phyloP scores from a whole-genome alignment of 768 basidiomycete genomes.

The Cubamyces lactineus region DNA sequence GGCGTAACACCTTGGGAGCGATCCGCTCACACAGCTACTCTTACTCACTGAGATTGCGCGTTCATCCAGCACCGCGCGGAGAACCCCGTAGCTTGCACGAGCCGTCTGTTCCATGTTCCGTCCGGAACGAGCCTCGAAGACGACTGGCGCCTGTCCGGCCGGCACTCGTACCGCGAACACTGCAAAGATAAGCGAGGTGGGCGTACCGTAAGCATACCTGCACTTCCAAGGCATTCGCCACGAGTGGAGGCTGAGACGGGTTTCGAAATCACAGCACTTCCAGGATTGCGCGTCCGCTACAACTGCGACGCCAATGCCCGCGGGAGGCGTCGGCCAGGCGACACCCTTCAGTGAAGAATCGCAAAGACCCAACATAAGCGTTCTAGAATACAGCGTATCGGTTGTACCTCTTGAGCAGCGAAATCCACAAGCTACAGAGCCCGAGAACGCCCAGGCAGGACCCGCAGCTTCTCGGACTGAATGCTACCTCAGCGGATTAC shows the following conservation, averaged over 20 bases:
- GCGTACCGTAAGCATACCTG: neutral
- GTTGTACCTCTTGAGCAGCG: too few species aligned
- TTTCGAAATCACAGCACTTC: too few species aligned
- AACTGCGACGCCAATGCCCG: too few species aligned
- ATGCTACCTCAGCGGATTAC: neutral
- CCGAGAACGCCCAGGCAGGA: neutral
- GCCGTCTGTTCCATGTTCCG: conserved; percentile 6
- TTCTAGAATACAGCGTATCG: neutral
- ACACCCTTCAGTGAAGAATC: too few species aligned
- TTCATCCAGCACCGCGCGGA: conserved; percentile 3
- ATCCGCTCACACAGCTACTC: neutral
- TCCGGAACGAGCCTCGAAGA: neutral
- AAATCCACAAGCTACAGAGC: too few species aligned
- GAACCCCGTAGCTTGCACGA: conserved; percentile 2
- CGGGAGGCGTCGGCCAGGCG: too few species aligned
- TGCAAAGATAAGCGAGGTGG: neutral
- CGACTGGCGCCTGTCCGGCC: conserved; percentile 10
- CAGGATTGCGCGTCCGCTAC: too few species aligned
- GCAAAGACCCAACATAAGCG: neutral
- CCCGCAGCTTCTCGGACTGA: neutral
- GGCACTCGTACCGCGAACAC: conserved; percentile 5
- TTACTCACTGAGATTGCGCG: neutral
- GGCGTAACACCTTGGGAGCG: neutral
- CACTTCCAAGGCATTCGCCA: neutral
- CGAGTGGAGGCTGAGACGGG: too few species aligned